These are phyloP conservation scores for Anaeromyces robustus DNA, from an alignment of 192 early-diverging fungal genomes.

Conservation along the genomic window DNA sequence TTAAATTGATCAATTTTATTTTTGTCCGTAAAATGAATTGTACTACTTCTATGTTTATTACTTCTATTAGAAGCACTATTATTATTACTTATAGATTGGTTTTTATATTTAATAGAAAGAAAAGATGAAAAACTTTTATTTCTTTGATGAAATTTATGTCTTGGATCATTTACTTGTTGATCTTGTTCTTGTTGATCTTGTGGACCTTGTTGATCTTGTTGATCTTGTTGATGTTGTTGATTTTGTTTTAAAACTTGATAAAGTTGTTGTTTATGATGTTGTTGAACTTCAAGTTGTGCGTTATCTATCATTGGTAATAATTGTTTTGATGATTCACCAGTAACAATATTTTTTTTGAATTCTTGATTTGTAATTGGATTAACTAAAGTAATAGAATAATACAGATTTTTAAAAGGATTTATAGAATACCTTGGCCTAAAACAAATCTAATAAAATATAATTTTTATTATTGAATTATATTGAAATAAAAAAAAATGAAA, in stretches of 20 bases:
- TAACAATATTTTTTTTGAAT: neutral
- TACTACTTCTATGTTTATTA: neutral
- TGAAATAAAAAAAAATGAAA: too few relatives aligned
- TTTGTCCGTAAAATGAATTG: neutral
- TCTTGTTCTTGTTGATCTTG: neutral
- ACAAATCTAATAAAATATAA: too few relatives aligned
- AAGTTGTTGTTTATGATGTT: neutral
- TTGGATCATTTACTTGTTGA: neutral
- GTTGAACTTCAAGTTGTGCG: neutral
- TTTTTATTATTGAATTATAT: too few relatives aligned
- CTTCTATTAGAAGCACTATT: neutral
- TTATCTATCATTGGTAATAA: neutral
- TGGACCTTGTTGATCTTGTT: neutral
- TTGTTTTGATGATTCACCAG: neutral
- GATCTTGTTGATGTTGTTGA: neutral
- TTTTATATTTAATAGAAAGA: neutral
- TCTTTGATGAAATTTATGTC: neutral
- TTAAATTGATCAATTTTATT: too few relatives aligned
- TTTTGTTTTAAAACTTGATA: too few relatives aligned
- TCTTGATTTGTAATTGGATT: neutral
- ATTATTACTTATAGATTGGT: neutral
- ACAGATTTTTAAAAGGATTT: neutral
- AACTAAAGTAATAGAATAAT: neutral
- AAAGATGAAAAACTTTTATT: neutral
- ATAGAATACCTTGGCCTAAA: neutral